phyloP scores from a whole-genome alignment of 345 rosid genomes.

The Psidium friedrichsthalianum region DNA sequence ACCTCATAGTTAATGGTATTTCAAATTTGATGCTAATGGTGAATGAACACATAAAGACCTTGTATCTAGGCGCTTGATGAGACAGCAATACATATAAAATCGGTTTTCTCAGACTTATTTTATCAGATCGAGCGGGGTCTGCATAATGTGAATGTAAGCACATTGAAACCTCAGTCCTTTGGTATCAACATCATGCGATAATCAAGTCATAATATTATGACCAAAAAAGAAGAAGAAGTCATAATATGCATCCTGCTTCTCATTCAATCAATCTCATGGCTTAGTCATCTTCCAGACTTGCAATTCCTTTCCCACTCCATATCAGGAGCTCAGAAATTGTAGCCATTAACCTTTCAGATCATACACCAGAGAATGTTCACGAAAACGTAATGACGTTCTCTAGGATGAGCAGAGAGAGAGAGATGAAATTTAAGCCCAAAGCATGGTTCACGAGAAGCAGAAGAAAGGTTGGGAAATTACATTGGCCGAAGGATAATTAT shows the following conservation, averaged over 20 bases:
- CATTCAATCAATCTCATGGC: not conserved
- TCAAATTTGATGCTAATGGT: not conserved
- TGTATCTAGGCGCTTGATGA: not conserved
- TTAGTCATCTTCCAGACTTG: not conserved
- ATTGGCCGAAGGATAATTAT: slow-evolving; percentile 61
- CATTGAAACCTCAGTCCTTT: not conserved
- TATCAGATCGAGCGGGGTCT: not conserved
- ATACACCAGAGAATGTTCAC: not conserved
- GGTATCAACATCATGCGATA: not conserved
- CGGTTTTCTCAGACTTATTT: not conserved
- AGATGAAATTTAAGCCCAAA: not conserved
- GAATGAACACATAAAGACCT: not conserved
- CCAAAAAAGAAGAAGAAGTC: not conserved
- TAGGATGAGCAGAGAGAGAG: not conserved
- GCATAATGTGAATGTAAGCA: not conserved
- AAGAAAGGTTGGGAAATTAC: slow-evolving; percentile 29
- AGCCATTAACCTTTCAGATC: not conserved
- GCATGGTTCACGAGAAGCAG: not conserved
- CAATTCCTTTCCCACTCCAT: not conserved
- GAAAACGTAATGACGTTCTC: not conserved
- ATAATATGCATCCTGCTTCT: not conserved
- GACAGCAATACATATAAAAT: not conserved
- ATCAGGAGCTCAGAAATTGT: not conserved
- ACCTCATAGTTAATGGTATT: not conserved
- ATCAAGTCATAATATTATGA: not conserved